Evolutionary conservation across 176 grass and related monocot species (phyloP).

Genomic region (Rhynchospora tenuis): DNA sequence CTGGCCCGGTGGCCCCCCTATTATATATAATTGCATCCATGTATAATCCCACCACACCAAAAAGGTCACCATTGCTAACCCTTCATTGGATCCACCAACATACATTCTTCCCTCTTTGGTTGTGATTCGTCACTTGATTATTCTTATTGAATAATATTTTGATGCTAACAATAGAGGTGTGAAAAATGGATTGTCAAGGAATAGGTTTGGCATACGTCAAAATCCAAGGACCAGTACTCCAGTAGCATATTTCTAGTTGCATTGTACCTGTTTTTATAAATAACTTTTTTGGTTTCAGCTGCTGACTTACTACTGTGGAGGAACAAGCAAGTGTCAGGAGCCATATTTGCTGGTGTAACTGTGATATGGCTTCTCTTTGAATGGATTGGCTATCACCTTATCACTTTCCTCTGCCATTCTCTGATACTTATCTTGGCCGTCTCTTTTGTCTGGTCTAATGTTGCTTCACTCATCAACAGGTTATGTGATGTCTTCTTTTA

Average conservation of each 20-base stretch:
- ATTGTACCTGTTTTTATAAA: background rate
- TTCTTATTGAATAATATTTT: background rate
- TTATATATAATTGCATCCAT: background rate
- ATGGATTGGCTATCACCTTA: constrained; percentile 78
- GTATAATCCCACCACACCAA: background rate
- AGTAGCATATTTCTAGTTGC: background rate
- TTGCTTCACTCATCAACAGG: constrained; percentile 64
- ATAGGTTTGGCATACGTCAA: background rate
- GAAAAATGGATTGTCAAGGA: background rate
- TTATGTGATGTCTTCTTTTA: background rate
- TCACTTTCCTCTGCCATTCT: constrained; percentile 69
- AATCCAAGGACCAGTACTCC: background rate
- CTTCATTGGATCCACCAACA: background rate
- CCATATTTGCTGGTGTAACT: constrained; percentile 65
- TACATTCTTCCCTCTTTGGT: background rate
- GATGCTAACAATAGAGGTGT: background rate
- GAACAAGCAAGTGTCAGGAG: constrained; percentile 61
- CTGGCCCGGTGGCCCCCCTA: background rate
- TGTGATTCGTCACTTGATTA: background rate
- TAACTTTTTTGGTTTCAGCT: constrained; percentile 32
- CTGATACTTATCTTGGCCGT: constrained; percentile 57
- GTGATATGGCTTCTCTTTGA: constrained; percentile 88
- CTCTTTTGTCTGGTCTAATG: constrained; percentile 63
- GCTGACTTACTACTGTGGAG: constrained; percentile 92
- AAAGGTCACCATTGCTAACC: background rate